Evolutionary conservation across 2,329 filamentous ascomycete genomes (phyloP), one percentile per base, ranked within the genome.

Genomic region (Thelonectria rubi): DNA sequence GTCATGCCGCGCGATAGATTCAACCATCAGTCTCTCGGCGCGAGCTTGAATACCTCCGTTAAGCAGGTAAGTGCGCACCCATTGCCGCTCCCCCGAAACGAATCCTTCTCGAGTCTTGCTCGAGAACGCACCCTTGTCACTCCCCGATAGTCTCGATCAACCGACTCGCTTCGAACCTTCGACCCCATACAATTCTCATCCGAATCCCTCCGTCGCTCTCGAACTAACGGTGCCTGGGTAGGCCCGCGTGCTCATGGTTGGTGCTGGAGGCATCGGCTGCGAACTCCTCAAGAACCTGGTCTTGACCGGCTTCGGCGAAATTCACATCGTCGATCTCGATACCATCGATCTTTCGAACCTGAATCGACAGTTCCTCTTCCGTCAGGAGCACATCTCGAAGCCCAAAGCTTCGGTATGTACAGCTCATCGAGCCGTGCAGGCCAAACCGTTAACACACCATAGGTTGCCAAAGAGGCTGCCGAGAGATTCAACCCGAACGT

Each of bases 291-390:
- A 99, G 83, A 97, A 98, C 77, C 88, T 99, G 59, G 93, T 94
- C 46, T 88, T 97, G 50, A 91, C 89, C 45, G 94, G 94, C 68
- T 99, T 97, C 71, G 93, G 93, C 67, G 91, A 97, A 79, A 89
- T 98, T 52, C 92, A 97, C 77, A 90, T 98, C 47, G 93, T 99
- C 69, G 95, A 99, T 77, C 91, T 99, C 62, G 95, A 99, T 77
- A 99, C 95, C 1, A 98, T 99, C 79, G 95, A 99, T 75, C 85
- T 99, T 20, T 97, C 93, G 80, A 99, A 99, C 75, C 85, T 99
- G 52, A 99, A 99, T 72, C 91, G 95, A 57, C 95, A 99, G 77
- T 99, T 99, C 73, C 88, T 99, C 49, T 99, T 99, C 78, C 88
- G 94, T 63, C 91, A 94, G 72, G 94, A 98, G 76, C 95, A 99